Percentiles rank a stretch among this genome's conserved stretches.
Evolutionary conservation across 2,329 filamentous ascomycete species (phyloP).

Genomic region (Ascochyta viciae-villosae): DNA sequence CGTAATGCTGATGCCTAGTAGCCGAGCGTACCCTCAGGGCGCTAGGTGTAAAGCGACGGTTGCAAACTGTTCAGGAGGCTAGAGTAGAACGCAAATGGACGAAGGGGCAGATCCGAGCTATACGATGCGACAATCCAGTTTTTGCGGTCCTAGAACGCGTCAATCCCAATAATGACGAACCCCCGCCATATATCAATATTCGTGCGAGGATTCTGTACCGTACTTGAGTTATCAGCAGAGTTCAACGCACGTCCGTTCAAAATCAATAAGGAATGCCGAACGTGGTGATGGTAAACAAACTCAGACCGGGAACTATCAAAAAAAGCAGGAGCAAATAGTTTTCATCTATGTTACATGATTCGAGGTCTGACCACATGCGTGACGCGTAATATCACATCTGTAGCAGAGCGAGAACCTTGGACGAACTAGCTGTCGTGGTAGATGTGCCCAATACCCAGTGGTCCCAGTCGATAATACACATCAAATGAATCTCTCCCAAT

Average conservation of each 20-base stretch:
- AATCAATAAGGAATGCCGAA: too few relatives aligned
- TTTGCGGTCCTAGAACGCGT: slow-evolving; percentile 23
- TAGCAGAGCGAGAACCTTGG: too few relatives aligned
- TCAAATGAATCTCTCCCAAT: too few relatives aligned
- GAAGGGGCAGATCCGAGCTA: slow-evolving; percentile 16
- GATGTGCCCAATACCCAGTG: too few relatives aligned
- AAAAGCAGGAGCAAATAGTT: too few relatives aligned
- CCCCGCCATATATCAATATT: slow-evolving; percentile 21
- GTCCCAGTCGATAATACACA: too few relatives aligned
- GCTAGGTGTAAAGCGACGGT: neutral
- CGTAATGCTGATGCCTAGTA: neutral
- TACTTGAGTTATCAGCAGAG: neutral
- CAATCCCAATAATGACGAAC: slow-evolving; percentile 9
- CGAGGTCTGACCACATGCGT: too few relatives aligned
- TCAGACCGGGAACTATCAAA: too few relatives aligned
- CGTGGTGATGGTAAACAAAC: neutral
- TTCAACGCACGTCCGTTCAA: neutral
- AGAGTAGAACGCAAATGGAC: slow-evolving; percentile 16
- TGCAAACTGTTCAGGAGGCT: slow-evolving; percentile 6
- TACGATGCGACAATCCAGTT: slow-evolving; percentile 15
- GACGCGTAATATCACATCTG: too few relatives aligned
- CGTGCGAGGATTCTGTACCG: slow-evolving; percentile 12
- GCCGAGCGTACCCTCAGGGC: neutral
- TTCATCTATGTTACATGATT: too few relatives aligned
- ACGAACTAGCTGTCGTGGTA: too few relatives aligned